phyloP scores from a whole-genome alignment of 352 stramenopile species.

The Globisporangium splendens region DNA sequence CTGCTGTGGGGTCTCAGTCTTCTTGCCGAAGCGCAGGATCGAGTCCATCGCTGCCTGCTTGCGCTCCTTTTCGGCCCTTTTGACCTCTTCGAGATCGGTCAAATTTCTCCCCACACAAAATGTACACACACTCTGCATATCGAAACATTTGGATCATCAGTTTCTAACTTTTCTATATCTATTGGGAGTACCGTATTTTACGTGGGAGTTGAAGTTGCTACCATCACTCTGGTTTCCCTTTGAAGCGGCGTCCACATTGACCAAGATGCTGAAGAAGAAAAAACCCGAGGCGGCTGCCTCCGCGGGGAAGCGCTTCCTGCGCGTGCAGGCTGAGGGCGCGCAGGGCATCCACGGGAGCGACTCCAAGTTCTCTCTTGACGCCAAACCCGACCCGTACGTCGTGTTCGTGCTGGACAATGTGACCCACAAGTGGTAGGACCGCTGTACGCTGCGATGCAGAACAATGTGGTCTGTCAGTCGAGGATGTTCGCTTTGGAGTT shows the following conservation, averaged over 20 bases:
- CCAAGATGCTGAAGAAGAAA: conserved; percentile 6
- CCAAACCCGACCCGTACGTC: conserved; percentile 45
- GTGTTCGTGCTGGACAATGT: conserved; percentile 29
- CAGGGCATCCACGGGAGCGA: conserved; percentile 25
- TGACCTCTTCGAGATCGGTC: conserved; percentile 1
- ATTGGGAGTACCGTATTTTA: not conserved
- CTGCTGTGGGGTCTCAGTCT: conserved; percentile 16
- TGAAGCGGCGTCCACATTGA: not conserved
- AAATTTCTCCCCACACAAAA: not conserved
- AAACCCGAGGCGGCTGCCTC: not conserved
- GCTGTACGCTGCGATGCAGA: conserved; percentile 14
- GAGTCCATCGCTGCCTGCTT: conserved; percentile 6
- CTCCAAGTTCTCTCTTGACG: conserved; percentile 30
- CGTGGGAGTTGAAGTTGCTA: conserved; percentile 5
- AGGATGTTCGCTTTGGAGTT: conserved; percentile 38
- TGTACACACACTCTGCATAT: not conserved
- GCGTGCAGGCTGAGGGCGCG: conserved; percentile 35
- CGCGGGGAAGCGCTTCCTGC: conserved; percentile 14
- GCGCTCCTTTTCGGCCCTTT: not conserved
- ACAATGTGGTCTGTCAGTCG: conserved; percentile 24
- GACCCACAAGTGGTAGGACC: conserved; percentile 23
- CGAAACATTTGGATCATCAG: not conserved
- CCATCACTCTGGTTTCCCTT: conserved; percentile 1
- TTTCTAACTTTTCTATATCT: not conserved
- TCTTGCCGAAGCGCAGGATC: conserved; percentile 18